These are phyloP conservation scores for Ricinus communis DNA, from an alignment of 345 rosid genomes.

Conservation along the genomic window DNA sequence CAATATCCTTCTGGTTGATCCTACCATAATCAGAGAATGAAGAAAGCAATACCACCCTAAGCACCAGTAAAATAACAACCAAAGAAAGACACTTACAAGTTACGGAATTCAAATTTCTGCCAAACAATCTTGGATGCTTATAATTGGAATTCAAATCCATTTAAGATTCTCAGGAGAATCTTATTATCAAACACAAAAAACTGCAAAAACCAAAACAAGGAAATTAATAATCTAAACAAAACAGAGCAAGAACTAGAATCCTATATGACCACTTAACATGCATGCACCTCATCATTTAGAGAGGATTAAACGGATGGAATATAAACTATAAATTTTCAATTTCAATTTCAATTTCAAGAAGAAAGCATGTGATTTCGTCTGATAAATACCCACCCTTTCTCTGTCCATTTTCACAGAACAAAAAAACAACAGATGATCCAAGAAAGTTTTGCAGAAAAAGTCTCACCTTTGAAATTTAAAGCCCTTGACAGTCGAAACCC, in stretches of 20 bases:
- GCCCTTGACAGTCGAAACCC: too few relatives aligned
- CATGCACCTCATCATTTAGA: too few relatives aligned
- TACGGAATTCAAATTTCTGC: constrained; percentile 37
- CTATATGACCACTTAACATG: background rate
- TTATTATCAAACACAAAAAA: background rate
- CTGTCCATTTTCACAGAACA: too few relatives aligned
- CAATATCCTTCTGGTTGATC: constrained; percentile 20
- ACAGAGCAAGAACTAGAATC: background rate
- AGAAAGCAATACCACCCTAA: constrained; percentile 47
- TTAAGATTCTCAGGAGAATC: background rate
- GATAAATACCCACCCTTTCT: too few relatives aligned
- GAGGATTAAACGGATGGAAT: background rate
- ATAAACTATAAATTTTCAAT: background rate
- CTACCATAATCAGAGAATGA: constrained; percentile 35
- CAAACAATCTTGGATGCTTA: constrained; percentile 13
- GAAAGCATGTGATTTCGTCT: too few relatives aligned
- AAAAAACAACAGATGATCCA: background rate
- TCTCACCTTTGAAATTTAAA: constrained; percentile 14
- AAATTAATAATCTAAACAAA: too few relatives aligned
- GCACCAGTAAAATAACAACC: constrained; percentile 47
- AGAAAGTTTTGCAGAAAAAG: background rate
- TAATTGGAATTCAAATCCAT: constrained; percentile 11
- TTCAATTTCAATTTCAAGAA: background rate
- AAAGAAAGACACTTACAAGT: constrained; percentile 61
- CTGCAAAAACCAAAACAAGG: constrained; percentile 8